A percentile compares a stretch with the other conserved stretches of the same genome.
phyloP scores from a whole-genome alignment of 2,329 filamentous ascomycete genomes.

The Purpureocillium takamizusanense region DNA sequence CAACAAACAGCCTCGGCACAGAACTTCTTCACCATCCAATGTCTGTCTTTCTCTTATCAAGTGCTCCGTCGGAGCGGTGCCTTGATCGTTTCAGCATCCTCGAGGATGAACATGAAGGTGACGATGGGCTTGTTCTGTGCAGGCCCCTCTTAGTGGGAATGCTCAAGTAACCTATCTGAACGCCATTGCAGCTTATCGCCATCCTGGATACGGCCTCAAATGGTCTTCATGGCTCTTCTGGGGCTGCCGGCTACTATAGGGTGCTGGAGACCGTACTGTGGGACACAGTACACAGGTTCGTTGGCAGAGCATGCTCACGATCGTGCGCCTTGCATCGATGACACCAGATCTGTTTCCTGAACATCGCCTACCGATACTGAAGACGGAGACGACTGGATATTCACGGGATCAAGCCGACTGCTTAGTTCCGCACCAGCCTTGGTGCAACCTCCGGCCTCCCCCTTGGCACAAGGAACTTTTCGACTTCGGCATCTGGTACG shows the following conservation, averaged over 20 bases:
- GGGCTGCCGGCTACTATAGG: slow-evolving; percentile 11
- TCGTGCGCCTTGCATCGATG: slow-evolving; percentile 12
- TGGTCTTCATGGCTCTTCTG: slow-evolving; percentile 8
- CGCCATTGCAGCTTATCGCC: slow-evolving; percentile 12
- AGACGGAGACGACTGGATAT: slow-evolving; percentile 8
- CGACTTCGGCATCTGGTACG: slow-evolving; percentile 24
- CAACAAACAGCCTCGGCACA: too few species aligned
- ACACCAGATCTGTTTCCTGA: slow-evolving; percentile 12
- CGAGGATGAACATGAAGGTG: slow-evolving; percentile 11
- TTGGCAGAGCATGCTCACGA: slow-evolving; percentile 13
- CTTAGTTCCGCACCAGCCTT: slow-evolving; percentile 21
- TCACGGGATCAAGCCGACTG: slow-evolving; percentile 17
- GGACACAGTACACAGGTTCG: slow-evolving; percentile 3
- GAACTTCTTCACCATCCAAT: too few species aligned
- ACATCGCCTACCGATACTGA: slow-evolving; percentile 10
- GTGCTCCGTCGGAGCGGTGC: slow-evolving; percentile 7
- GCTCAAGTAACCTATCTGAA: slow-evolving; percentile 7
- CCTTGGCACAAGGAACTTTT: slow-evolving; percentile 16
- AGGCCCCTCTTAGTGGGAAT: slow-evolving; percentile 17
- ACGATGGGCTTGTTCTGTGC: slow-evolving; percentile 12
- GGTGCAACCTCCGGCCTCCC: slow-evolving; percentile 14
- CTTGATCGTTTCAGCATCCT: slow-evolving; percentile 22
- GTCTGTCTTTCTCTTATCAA: slow-evolving; percentile 5
- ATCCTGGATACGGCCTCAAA: slow-evolving; percentile 18
- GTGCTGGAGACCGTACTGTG: slow-evolving; percentile 10